A percentile compares a stretch with the other conserved stretches of the same genome.
Conservation (phyloP, 768 basidiomycete species). For the Tephrocybe rancida region DNA sequence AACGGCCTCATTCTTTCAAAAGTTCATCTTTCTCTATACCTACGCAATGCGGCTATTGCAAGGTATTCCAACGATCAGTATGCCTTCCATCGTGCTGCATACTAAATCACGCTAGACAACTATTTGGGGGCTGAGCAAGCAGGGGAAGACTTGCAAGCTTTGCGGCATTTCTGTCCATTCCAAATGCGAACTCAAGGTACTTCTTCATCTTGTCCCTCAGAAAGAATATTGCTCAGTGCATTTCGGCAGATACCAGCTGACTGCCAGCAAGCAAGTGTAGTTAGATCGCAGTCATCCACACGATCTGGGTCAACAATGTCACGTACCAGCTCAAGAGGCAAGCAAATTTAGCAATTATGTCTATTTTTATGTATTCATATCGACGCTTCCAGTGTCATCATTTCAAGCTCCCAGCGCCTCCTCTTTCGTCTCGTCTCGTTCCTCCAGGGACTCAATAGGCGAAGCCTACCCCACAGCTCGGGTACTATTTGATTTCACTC, state of each 20-base stretch:
- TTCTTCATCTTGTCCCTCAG: neutral
- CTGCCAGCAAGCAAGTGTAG: constrained; percentile 44
- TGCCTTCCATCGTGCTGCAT: neutral
- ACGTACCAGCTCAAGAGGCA: constrained; percentile 27
- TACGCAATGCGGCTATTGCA: constrained; percentile 80
- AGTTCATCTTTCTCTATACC: constrained; percentile 86
- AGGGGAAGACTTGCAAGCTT: constrained; percentile 80
- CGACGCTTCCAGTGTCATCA: neutral
- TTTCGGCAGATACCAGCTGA: constrained; percentile 70
- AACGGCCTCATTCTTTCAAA: constrained; percentile 79
- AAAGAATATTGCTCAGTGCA: neutral
- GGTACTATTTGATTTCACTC: constrained; percentile 74
- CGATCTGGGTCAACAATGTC: constrained; percentile 25
- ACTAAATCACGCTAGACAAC: constrained; percentile 57
- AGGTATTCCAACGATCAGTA: constrained; percentile 42
- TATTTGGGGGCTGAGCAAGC: constrained; percentile 87
- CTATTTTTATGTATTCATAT: neutral
- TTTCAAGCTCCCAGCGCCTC: constrained; percentile 49
- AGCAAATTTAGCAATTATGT: neutral
- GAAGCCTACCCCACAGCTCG: constrained; percentile 55
- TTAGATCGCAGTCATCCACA: constrained; percentile 22
- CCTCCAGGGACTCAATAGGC: constrained; percentile 36
- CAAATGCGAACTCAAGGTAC: constrained; percentile 86
- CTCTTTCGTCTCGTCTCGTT: constrained; percentile 50
- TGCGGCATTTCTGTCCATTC: constrained; percentile 82